Evolutionary conservation across 306 rosid species (phyloP), one percentile per base, ranked within the genome.

Genomic region (Dalbergia oliveri): DNA sequence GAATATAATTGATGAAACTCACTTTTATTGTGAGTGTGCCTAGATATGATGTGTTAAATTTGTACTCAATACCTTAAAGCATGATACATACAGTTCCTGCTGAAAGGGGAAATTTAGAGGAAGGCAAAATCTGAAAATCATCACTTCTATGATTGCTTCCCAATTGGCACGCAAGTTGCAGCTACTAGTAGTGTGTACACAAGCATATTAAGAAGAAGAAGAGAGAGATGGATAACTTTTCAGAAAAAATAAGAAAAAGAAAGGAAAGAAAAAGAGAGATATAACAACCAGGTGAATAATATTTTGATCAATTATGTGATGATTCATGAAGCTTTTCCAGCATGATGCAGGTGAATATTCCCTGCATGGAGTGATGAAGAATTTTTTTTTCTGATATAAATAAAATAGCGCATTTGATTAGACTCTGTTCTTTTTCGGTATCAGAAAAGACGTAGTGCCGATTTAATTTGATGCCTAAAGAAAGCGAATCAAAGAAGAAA

Each of bases 281-380:
- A 18, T 2, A 26, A 26, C 47, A 18, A 9, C 11, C 34, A 26
- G 67, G 39, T 16, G 51, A 80, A 64, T 39, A 67, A 0, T 67
- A 11, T 43, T 64, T 64, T 21, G 11, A 41, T 63, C 39, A 6
- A 35, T n/a, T n/a, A n/a, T 35, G 39, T 35, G 79, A 51, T 18
- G 70, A 60, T 82, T 76, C 47, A 18, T 7, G 31, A 26, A 26
- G 31, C 31, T 26, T 72, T 73, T 51, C 62, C 54, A 66, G 49
- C 53, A 72, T 34, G 80, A 37, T 66, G 74, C 26, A 64, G 4
- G 75, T 84, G 82, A 84, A 84, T 84, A 80, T 84, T 84, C 84
- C 69, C 59, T 43, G 11, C 47, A 75, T 50, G 41, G 62, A 39
- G 76, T 31, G 50, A 62, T 37, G 35, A 54, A 67, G 13, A 84